Percentiles rank a stretch among this genome's conserved stretches.
Evolutionary conservation across 768 basidiomycete genomes (phyloP).

Genomic region (Naganishia kalamii): DNA sequence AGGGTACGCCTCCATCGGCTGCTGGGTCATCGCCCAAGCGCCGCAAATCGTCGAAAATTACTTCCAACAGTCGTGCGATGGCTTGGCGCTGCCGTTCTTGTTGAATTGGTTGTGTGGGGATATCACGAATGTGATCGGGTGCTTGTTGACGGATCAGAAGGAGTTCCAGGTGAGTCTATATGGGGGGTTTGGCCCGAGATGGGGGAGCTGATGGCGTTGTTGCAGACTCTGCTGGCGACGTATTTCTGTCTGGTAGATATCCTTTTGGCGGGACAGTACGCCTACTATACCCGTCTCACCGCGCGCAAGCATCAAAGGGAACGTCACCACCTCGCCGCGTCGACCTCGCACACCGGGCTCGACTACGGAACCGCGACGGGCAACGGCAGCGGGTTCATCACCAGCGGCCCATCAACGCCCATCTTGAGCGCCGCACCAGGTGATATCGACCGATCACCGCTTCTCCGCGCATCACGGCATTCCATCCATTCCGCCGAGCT

Average conservation of each 20-base stretch:
- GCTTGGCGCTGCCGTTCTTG: constrained; percentile 87
- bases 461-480: neutral
- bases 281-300: constrained; percentile 57
- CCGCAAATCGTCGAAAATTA: constrained; percentile 74
- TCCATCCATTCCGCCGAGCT: constrained; percentile 30
- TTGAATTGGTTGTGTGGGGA: constrained; percentile 91
- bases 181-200: too few species aligned
- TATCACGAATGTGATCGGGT: constrained; percentile 75
- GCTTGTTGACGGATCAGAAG: constrained; percentile 78
- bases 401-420: neutral
- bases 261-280: constrained; percentile 67
- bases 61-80: constrained; percentile 69
- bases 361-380: neutral
- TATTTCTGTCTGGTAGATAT: constrained; percentile 86
- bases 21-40: constrained; percentile 43
- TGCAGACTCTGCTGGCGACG: constrained; percentile 75
- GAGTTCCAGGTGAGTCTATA: constrained; percentile 88
- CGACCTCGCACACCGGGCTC: neutral
- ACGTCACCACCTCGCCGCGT: neutral
- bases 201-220: neutral
- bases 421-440: neutral
- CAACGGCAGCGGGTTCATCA: neutral
- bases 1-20: constrained; percentile 40
- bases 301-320: neutral
- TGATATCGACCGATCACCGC: constrained; percentile 1